These are phyloP conservation scores for Toxoplasma gondii DNA, from an alignment of 169 alveolate species.

Conservation along the genomic window DNA sequence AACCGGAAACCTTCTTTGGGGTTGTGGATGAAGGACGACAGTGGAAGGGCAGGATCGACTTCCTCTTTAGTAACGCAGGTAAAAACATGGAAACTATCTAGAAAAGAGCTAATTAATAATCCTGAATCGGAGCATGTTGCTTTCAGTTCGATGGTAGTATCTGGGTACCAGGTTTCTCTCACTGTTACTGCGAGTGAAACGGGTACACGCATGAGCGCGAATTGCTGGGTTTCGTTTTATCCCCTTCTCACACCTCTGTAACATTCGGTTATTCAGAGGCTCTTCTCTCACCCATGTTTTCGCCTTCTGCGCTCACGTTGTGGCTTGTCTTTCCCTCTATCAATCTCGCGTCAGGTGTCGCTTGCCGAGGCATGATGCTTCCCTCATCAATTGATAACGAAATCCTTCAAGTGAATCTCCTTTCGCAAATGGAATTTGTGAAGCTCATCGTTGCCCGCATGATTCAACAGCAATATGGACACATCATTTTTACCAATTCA, in stretches of 20 bases:
- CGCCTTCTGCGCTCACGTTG: not conserved
- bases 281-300: no score
- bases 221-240: no score
- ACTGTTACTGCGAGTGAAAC: no score
- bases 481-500: not conserved
- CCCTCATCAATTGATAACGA: slow-evolving; percentile 10
- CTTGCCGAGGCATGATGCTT: slow-evolving; percentile 28
- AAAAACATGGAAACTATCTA: no score
- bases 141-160: no score
- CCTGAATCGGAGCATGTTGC: not conserved
- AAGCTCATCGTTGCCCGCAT: slow-evolving; percentile 19
- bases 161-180: no score
- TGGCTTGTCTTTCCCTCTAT: not conserved
- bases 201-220: no score
- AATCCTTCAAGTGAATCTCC: not conserved
- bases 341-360: not conserved
- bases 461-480: slow-evolving; percentile 32
- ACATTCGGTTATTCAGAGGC: no score
- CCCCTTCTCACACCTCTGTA: no score
- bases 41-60: slow-evolving; percentile 23
- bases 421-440: slow-evolving; percentile 11
- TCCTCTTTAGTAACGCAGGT: slow-evolving; percentile 37
- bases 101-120: not conserved
- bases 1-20: not conserved
- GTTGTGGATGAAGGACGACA: slow-evolving; percentile 3